Evolutionary conservation across 2,329 filamentous ascomycete species (phyloP).

Genomic region (Macroventuria anomochaeta): DNA sequence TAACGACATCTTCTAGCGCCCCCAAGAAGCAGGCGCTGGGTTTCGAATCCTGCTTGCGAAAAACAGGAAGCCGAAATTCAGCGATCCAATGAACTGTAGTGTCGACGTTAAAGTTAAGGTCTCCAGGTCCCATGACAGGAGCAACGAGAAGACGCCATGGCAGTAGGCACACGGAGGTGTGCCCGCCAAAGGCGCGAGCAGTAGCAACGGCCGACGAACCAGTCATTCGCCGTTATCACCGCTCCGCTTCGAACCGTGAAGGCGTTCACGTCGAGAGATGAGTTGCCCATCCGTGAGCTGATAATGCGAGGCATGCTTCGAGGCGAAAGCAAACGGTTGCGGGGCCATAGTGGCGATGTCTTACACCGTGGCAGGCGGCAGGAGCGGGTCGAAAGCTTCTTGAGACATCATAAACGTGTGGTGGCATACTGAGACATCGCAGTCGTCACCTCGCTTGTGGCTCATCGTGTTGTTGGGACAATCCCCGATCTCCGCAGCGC

Average conservation of each 20-base stretch:
- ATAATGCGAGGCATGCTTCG: neutral
- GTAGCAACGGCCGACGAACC: slow-evolving; percentile 2
- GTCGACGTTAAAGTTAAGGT: no score
- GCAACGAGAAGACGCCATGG: no score
- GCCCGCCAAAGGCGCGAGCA: neutral
- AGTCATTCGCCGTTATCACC: neutral
- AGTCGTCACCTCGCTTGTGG: slow-evolving; percentile 1
- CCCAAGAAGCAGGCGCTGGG: slow-evolving; percentile 8
- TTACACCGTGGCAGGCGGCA: slow-evolving; percentile 15
- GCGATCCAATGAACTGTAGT: neutral
- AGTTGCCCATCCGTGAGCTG: neutral
- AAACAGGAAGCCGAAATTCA: neutral
- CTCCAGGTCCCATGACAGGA: no score
- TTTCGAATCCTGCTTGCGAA: neutral
- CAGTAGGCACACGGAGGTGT: neutral
- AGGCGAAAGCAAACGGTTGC: slow-evolving; percentile 1
- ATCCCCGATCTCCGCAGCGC: neutral
- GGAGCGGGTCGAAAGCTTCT: neutral
- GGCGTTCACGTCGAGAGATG: neutral
- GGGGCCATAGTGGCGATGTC: slow-evolving; percentile 8
- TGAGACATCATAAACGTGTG: slow-evolving; percentile 4
- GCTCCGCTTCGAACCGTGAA: neutral
- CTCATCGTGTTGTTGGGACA: neutral
- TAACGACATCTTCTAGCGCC: slow-evolving; percentile 16
- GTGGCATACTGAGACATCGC: slow-evolving; percentile 9